Evolutionary conservation across 441 rosid genomes (phyloP).

Genomic region (Adansonia grandidieri): DNA sequence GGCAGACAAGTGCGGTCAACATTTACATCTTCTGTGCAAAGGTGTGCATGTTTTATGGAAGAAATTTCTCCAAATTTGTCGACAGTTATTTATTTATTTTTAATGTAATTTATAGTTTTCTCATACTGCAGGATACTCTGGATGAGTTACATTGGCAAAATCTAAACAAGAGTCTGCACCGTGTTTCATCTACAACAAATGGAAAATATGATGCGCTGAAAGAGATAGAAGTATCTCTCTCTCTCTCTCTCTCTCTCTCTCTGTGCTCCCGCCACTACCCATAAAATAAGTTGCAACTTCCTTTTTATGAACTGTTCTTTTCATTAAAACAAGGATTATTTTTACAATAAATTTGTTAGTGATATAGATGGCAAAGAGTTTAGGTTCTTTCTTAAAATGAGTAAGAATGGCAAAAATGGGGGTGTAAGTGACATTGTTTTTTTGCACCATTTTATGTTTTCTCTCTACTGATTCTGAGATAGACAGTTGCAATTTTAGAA

Average conservation of each 20-base stretch:
- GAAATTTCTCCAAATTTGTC: slow-evolving; percentile 18
- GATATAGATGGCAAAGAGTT: background rate
- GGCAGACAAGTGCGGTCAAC: slow-evolving; percentile 86
- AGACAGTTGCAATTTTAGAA: background rate
- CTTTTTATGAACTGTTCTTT: background rate
- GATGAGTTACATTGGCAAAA: slow-evolving; percentile 84
- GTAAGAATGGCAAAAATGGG: background rate
- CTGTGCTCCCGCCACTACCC: background rate
- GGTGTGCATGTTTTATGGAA: slow-evolving; percentile 45
- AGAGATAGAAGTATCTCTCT: slow-evolving; percentile 63
- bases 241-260: slow-evolving; percentile 6
- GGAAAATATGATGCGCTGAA: slow-evolving; percentile 88
- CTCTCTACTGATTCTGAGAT: background rate
- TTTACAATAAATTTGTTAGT: slow-evolving; percentile 9
- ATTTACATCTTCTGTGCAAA: slow-evolving; percentile 88
- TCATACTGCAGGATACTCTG: slow-evolving; percentile 62
- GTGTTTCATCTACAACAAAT: slow-evolving; percentile 83
- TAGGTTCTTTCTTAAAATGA: slow-evolving; percentile 10
- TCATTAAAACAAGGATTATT: background rate
- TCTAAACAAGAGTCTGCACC: slow-evolving; percentile 74
- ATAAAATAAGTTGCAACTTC: background rate
- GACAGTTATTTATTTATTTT: background rate
- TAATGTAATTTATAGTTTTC: slow-evolving; percentile 26
- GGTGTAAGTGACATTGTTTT: background rate
- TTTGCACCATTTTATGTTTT: background rate